Evolutionary conservation across 257 asterid genomes (phyloP).

Genomic region (Schizonepeta tenuifolia): DNA sequence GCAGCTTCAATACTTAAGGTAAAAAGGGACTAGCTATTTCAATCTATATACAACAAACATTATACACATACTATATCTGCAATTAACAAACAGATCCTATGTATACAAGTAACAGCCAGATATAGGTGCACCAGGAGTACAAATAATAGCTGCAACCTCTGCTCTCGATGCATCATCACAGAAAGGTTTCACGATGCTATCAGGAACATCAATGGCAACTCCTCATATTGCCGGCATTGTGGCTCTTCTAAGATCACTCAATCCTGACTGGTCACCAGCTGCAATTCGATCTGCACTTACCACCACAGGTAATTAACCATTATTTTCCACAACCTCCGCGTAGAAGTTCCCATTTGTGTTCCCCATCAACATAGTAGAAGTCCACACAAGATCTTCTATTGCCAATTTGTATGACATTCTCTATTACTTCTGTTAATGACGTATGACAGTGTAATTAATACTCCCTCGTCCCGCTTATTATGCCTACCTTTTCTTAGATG

Average conservation of each 20-base stretch:
- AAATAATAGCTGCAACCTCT: conserved; percentile 46
- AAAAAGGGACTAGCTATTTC: not conserved
- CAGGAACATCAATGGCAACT: conserved; percentile 55
- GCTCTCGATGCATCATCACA: conserved; percentile 31
- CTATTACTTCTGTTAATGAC: too few relatives aligned
- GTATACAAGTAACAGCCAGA: conserved; percentile 35
- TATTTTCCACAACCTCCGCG: not conserved
- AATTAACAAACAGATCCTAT: conserved; percentile 41
- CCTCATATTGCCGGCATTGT: conserved; percentile 52
- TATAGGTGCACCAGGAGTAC: conserved; percentile 51
- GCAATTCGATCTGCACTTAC: conserved; percentile 55
- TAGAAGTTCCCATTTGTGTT: too few relatives aligned
- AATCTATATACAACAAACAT: too few relatives aligned
- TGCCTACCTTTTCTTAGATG: too few relatives aligned
- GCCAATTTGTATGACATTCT: too few relatives aligned
- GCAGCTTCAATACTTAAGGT: conserved; percentile 50
- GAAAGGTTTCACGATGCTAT: conserved; percentile 42
- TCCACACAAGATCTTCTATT: too few relatives aligned
- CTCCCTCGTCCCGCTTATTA: too few relatives aligned
- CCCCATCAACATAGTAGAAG: too few relatives aligned
- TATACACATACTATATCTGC: too few relatives aligned
- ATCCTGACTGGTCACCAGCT: conserved; percentile 53
- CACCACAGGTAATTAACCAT: conserved; percentile 41
- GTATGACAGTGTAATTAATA: too few relatives aligned
- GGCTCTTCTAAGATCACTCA: conserved; percentile 43